These are phyloP conservation scores for Acorus gramineus DNA, from an alignment of 106 monocot species.

Conservation along the genomic window DNA sequence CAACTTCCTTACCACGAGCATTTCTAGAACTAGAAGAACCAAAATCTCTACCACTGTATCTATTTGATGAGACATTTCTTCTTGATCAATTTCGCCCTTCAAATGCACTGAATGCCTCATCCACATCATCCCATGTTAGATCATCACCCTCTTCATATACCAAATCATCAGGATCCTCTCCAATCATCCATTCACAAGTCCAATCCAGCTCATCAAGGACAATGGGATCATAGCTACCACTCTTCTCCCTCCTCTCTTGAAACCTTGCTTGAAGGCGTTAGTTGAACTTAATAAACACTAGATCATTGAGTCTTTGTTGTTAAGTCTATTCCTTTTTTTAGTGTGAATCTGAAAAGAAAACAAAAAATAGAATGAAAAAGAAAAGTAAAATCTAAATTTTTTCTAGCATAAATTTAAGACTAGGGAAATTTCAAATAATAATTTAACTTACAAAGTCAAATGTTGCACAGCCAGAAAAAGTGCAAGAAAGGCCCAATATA, in stretches of 20 bases:
- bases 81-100: too few relatives aligned
- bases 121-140: too few relatives aligned
- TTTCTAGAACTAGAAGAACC: too few relatives aligned
- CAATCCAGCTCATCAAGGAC: neutral
- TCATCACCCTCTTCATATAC: too few relatives aligned
- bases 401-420: neutral
- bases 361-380: neutral
- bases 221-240: neutral
- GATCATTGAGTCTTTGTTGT: neutral
- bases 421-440: neutral
- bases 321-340: neutral
- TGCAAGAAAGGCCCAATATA: neutral
- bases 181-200: neutral
- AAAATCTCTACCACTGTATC: too few relatives aligned
- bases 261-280: neutral
- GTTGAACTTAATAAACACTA: neutral
- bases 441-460: too few relatives aligned
- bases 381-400: neutral
- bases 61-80: too few relatives aligned
- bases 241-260: neutral
- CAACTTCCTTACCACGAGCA: too few relatives aligned
- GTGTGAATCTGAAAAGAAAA: neutral
- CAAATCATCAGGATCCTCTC: neutral
- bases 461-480: neutral
- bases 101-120: too few relatives aligned